Percentiles rank a stretch among this genome's conserved stretches.
Conservation (phyloP, 352 stramenopile species). For the Pythium sp. region DNA sequence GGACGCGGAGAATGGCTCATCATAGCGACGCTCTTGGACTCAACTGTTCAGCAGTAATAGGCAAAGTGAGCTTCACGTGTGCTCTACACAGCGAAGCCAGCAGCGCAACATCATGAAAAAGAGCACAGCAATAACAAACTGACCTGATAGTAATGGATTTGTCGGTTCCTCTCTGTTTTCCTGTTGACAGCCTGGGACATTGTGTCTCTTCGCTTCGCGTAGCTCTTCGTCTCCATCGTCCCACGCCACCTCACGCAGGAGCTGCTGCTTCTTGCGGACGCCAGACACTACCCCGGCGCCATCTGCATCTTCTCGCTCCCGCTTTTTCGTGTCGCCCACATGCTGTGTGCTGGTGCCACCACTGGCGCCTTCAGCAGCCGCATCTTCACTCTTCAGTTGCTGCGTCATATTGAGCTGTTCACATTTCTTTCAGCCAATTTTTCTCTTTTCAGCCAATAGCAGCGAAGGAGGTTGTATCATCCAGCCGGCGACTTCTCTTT, state of each 20-base stretch:
- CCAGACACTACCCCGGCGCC: neutral
- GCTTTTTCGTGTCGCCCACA: neutral
- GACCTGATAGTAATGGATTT: neutral
- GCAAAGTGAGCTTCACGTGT: neutral
- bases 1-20: neutral
- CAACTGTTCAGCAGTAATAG: neutral
- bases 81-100: neutral
- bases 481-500: neutral
- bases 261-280: neutral
- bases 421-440: neutral
- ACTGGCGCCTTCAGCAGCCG: neutral
- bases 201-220: neutral
- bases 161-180: neutral
- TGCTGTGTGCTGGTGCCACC: neutral
- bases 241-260: neutral
- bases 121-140: neutral
- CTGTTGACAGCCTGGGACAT: neutral
- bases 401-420: neutral
- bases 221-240: neutral
- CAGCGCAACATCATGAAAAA: neutral
- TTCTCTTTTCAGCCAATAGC: neutral
- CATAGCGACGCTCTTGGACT: neutral
- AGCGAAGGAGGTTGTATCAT: neutral
- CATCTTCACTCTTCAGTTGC: neutral
- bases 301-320: neutral